A percentile compares a stretch with the other conserved stretches of the same genome.
These are phyloP conservation scores for Rhynchospora tenuis DNA, from an alignment of 176 grass and related monocot genomes.

Conservation along the genomic window DNA sequence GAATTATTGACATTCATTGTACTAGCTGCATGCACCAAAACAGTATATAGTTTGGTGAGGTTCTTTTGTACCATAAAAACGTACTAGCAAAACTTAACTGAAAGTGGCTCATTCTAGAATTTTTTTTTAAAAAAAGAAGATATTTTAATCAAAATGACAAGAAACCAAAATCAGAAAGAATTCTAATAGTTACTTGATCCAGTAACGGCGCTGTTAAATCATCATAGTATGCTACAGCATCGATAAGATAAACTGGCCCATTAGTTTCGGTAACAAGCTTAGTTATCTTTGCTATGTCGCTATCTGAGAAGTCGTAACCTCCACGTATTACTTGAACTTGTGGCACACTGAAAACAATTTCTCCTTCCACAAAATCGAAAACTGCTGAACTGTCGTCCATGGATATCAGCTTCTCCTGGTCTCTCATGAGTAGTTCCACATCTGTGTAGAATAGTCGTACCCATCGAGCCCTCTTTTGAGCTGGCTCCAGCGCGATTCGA, in stretches of 20 bases:
- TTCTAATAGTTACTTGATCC: background rate
- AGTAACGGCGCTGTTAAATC: background rate
- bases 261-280: background rate
- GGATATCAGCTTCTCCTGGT: conserved; percentile 48
- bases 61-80: too few species aligned
- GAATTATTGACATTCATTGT: too few species aligned
- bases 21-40: too few species aligned
- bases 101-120: too few species aligned
- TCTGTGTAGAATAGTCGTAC: conserved; percentile 38
- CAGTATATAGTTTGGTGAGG: too few species aligned
- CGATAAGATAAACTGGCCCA: conserved; percentile 37
- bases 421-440: conserved; percentile 18
- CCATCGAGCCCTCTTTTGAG: conserved; percentile 29
- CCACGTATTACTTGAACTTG: background rate
- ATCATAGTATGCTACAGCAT: conserved; percentile 52
- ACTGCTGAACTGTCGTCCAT: background rate
- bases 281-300: conserved; percentile 18
- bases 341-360: conserved; percentile 23
- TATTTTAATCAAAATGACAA: too few species aligned
- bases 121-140: too few species aligned
- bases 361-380: conserved; percentile 44
- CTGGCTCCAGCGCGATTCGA: conserved; percentile 32
- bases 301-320: conserved; percentile 34
- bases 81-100: too few species aligned
- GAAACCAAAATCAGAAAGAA: too few species aligned